Percentiles rank a stretch among this genome's conserved stretches.
Conservation (phyloP, 768 basidiomycete species). For the Hypsizygus marmoreus region DNA sequence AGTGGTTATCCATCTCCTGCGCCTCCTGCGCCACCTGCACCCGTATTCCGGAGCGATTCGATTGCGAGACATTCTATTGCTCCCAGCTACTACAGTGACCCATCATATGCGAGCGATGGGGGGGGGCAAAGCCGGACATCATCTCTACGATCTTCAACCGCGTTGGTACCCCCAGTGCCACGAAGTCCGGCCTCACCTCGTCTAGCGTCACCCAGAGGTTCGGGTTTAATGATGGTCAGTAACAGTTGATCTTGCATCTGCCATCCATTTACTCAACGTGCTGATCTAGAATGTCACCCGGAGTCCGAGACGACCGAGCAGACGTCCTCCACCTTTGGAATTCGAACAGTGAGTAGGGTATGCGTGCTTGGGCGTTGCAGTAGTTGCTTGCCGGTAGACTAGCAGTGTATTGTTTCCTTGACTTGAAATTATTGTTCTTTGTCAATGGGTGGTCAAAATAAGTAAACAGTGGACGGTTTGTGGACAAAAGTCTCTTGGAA, state of each 20-base stretch:
- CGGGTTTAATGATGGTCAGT: conserved; percentile 14
- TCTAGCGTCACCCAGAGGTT: conserved; percentile 4
- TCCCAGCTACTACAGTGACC: conserved; percentile 41
- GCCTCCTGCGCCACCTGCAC: conserved; percentile 4
- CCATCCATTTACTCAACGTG: conserved; percentile 7
- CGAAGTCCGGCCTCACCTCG: conserved; percentile 13
- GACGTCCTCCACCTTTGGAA: conserved; percentile 31
- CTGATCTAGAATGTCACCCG: conserved; percentile 17
- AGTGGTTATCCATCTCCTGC: conserved; percentile 26
- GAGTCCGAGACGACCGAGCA: conserved; percentile 30
- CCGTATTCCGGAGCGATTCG: conserved; percentile 10
- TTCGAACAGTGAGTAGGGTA: neutral
- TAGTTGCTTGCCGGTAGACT: neutral
- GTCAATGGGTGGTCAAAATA: too few species aligned
- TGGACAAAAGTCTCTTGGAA: conserved; percentile 9
- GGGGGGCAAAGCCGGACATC: conserved; percentile 21
- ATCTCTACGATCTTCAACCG: conserved; percentile 27
- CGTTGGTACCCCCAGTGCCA: conserved; percentile 28
- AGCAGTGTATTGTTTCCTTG: too few species aligned
- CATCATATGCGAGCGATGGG: conserved; percentile 23
- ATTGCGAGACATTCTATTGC: conserved; percentile 34
- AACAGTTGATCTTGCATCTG: conserved; percentile 2
- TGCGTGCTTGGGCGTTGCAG: neutral
- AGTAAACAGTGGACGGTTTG: neutral
- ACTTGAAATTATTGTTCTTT: too few species aligned